Percentiles rank a stretch among this genome's conserved stretches.
Conservation (phyloP, 2,329 filamentous ascomycete species). For the Blastomyces percursus region DNA sequence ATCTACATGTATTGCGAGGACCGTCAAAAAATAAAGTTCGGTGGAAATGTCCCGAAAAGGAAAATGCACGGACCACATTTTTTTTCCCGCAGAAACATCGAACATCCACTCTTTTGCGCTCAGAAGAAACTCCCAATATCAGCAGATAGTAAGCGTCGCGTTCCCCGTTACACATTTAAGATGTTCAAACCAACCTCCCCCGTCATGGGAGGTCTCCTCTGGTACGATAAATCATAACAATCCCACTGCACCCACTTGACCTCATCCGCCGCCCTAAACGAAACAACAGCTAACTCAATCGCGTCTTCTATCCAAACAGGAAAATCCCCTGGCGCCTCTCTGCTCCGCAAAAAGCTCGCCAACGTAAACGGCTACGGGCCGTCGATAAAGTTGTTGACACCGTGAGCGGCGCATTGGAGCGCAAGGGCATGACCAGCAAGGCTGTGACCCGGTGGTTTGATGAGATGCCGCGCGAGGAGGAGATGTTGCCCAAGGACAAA, state of each 20-base stretch:
- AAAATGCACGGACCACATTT: conserved; percentile 12
- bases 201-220: conserved; percentile 70
- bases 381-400: conserved; percentile 84
- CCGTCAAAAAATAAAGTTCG: background rate
- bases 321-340: conserved; percentile 97
- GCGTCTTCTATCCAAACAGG: conserved; percentile 40
- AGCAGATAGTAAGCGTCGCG: background rate
- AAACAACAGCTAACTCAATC: background rate
- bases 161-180: conserved; percentile 21
- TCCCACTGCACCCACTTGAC: background rate
- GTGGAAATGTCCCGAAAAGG: conserved; percentile 1
- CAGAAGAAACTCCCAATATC: background rate
- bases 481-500: conserved; percentile 95
- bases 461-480: conserved; percentile 89
- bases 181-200: conserved; percentile 80
- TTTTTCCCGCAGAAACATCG: conserved; percentile 8
- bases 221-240: conserved; percentile 41
- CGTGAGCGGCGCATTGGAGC: conserved; percentile 64
- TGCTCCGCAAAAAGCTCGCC: conserved; percentile 76
- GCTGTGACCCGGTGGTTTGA: conserved; percentile 81
- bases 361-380: conserved; percentile 67
- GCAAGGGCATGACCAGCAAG: conserved; percentile 56
- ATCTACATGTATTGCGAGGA: too few relatives aligned
- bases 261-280: background rate
- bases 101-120: background rate